A percentile compares a stretch with the other conserved stretches of the same genome.
phyloP scores from a whole-genome alignment of 495 filamentous ascomycete species.

The Chaetomium tenue region DNA sequence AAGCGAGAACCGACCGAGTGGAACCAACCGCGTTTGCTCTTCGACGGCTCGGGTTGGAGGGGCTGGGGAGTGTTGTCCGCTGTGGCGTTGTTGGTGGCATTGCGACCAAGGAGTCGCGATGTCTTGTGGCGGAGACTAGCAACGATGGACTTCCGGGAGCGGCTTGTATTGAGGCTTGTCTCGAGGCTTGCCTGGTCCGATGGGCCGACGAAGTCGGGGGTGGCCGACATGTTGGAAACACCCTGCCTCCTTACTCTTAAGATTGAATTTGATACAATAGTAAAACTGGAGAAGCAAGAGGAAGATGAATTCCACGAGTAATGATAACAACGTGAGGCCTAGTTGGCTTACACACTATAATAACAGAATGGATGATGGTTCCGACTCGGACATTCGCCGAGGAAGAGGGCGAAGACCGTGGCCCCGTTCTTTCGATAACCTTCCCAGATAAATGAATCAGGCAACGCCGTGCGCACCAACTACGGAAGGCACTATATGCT shows the following conservation, averaged over 20 bases:
- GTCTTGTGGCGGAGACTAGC: conserved; percentile 12
- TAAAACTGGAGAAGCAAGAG: background rate
- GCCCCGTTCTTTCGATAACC: background rate
- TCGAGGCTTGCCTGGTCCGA: conserved; percentile 9
- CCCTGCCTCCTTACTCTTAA: background rate
- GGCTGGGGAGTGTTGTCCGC: background rate
- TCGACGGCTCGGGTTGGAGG: background rate
- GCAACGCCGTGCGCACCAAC: background rate
- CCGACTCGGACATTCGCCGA: background rate
- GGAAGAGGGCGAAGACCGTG: background rate
- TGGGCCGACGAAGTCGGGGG: background rate
- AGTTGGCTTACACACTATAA: background rate
- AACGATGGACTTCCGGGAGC: background rate
- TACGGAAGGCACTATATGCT: background rate
- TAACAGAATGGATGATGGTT: background rate
- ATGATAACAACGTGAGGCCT: background rate
- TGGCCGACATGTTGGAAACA: background rate
- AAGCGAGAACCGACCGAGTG: conserved; percentile 15
- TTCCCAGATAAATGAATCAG: background rate
- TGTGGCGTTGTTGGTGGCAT: background rate
- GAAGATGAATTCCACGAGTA: background rate
- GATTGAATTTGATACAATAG: background rate
- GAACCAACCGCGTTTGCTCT: conserved; percentile 2
- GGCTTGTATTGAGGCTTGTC: background rate
- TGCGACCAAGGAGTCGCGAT: conserved; percentile 10